A percentile compares a stretch with the other conserved stretches of the same genome.
Conservation (phyloP, 345 rosid genomes). For the Carallia pectinifolia region DNA sequence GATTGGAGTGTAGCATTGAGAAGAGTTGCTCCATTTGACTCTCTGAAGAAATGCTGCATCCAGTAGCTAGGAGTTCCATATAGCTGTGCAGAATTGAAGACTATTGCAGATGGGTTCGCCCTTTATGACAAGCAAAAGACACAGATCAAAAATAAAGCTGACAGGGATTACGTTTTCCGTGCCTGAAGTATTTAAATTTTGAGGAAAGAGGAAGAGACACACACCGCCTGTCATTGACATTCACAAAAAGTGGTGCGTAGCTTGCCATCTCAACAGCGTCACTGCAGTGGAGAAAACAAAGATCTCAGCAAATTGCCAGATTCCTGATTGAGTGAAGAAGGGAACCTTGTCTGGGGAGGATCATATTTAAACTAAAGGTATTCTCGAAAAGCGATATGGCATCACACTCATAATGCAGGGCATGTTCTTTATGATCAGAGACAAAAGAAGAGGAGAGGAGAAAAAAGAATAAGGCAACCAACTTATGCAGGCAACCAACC, state of each 20-base stretch:
- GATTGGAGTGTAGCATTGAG: slow-evolving; percentile 50
- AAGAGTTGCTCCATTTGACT: slow-evolving; percentile 82
- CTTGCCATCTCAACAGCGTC: slow-evolving; percentile 93
- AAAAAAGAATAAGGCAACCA: too few species aligned
- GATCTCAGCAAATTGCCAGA: slow-evolving; percentile 9
- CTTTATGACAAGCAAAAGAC: slow-evolving; percentile 26
- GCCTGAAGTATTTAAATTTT: background rate
- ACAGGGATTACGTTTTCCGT: background rate
- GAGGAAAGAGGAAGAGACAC: background rate
- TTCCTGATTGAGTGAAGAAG: background rate
- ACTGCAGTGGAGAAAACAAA: slow-evolving; percentile 42
- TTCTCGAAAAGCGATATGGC: too few species aligned
- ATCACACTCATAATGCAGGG: too few species aligned
- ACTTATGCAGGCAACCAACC: too few species aligned
- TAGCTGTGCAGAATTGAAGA: slow-evolving; percentile 58
- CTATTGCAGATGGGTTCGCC: slow-evolving; percentile 97
- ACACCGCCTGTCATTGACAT: slow-evolving; percentile 82
- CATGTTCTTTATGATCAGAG: too few species aligned
- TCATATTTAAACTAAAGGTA: too few species aligned
- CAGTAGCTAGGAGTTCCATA: slow-evolving; percentile 99
- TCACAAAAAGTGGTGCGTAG: slow-evolving; percentile 93
- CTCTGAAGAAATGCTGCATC: slow-evolving; percentile 70
- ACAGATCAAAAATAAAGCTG: background rate
- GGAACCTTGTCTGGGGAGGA: background rate
- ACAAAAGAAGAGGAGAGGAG: too few species aligned